Evolutionary conservation across 495 filamentous ascomycete genomes (phyloP).

Genomic region (Rhypophila decipiens): DNA sequence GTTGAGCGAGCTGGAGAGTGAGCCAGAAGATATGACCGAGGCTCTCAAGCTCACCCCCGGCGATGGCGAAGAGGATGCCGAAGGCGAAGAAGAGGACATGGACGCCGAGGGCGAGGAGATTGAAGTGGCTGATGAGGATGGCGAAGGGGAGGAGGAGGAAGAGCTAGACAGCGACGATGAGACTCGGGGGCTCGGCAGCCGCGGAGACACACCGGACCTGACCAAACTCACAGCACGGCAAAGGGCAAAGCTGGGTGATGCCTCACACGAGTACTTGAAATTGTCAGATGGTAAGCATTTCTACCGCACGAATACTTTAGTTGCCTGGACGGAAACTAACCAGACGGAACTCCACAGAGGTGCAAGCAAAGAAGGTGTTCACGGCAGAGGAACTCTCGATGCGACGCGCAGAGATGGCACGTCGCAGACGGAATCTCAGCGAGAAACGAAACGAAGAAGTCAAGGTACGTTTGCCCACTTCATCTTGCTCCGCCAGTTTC

Average conservation of each 20-base stretch:
- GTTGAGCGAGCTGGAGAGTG: slow-evolving; percentile 42
- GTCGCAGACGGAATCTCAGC: slow-evolving; percentile 89
- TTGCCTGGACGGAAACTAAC: not conserved
- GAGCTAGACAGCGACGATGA: slow-evolving; percentile 61
- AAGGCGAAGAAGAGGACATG: slow-evolving; percentile 45
- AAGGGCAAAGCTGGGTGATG: slow-evolving; percentile 64
- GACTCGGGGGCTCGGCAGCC: slow-evolving; percentile 57
- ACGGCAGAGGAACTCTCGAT: slow-evolving; percentile 94
- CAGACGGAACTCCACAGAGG: slow-evolving; percentile 49
- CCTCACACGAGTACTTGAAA: slow-evolving; percentile 53
- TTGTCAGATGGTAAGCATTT: slow-evolving; percentile 59
- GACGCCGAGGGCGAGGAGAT: slow-evolving; percentile 51
- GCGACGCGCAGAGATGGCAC: slow-evolving; percentile 92
- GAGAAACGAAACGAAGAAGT: slow-evolving; percentile 98
- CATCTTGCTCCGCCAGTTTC: not conserved
- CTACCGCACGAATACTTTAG: not conserved
- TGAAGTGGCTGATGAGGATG: slow-evolving; percentile 58
- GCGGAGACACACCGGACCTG: slow-evolving; percentile 67
- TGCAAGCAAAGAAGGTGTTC: slow-evolving; percentile 85
- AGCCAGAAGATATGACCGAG: slow-evolving; percentile 44
- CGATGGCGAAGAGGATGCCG: slow-evolving; percentile 46
- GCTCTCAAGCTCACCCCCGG: slow-evolving; percentile 38
- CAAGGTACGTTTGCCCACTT: slow-evolving; percentile 56
- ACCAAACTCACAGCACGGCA: slow-evolving; percentile 87
- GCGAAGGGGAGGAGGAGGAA: slow-evolving; percentile 44